Conservation (phyloP, 148 eudicot species). For the Selenicereus undatus region DNA sequence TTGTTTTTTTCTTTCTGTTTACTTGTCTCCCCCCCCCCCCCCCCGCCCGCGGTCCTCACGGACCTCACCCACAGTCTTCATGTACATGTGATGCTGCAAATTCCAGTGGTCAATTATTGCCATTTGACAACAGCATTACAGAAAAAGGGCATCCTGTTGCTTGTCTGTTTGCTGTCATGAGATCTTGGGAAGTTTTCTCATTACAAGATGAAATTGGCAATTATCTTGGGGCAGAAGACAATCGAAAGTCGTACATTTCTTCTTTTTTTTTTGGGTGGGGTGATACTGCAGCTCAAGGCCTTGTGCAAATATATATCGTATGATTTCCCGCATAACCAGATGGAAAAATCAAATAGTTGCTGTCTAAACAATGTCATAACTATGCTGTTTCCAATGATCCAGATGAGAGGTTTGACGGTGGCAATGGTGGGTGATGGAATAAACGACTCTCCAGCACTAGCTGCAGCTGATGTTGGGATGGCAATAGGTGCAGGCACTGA, state of each 20-base stretch:
- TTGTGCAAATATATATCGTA: too few species aligned
- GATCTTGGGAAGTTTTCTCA: background rate
- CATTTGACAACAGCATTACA: background rate
- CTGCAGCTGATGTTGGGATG: constrained; percentile 94
- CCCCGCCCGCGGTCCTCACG: background rate
- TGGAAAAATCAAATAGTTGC: background rate
- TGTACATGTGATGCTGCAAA: background rate
- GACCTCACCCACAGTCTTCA: background rate
- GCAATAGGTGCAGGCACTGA: constrained; percentile 98
- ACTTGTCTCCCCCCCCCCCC: background rate
- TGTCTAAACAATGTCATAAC: background rate
- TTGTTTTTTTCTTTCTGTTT: constrained; percentile 1
- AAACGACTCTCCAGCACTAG: constrained; percentile 94
- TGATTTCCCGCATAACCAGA: too few species aligned
- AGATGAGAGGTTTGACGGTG: constrained; percentile 68
- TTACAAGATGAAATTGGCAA: background rate
- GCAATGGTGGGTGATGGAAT: constrained; percentile 99
- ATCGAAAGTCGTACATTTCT: too few species aligned
- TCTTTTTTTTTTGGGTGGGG: too few species aligned
- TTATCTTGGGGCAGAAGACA: background rate
- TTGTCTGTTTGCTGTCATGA: background rate
- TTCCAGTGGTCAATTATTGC: background rate
- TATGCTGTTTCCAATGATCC: constrained; percentile 19
- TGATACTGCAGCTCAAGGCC: too few species aligned
- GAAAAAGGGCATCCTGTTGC: background rate